phyloP scores from a whole-genome alignment of 176 grass and related monocot genomes.

The Neostapfia colusana region DNA sequence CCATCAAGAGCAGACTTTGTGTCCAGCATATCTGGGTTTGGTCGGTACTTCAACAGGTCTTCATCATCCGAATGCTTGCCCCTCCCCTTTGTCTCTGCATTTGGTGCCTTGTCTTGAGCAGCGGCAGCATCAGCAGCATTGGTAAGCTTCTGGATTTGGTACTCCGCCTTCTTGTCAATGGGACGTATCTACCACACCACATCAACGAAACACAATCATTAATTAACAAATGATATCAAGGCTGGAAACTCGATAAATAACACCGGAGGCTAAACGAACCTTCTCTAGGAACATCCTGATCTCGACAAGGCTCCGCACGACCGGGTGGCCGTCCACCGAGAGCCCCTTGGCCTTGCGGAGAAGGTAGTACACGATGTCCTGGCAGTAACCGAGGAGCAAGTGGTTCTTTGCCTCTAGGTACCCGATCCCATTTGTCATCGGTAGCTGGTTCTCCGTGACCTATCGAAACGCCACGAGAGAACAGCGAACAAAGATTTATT shows the following conservation, averaged over 20 bases:
- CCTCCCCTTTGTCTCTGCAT: constrained; percentile 41
- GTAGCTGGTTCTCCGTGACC: constrained; percentile 65
- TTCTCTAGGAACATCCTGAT: constrained; percentile 90
- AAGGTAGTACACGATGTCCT: constrained; percentile 81
- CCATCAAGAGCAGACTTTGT: constrained; percentile 42
- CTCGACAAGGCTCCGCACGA: constrained; percentile 72
- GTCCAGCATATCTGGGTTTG: constrained; percentile 76
- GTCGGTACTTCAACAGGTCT: constrained; percentile 58
- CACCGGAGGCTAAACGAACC: constrained; percentile 31
- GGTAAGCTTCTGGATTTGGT: constrained; percentile 89
- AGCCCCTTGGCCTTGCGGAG: constrained; percentile 85
- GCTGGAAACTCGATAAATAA: background rate
- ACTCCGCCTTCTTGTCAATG: constrained; percentile 87
- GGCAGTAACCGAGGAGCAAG: constrained; percentile 75
- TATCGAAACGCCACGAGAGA: constrained; percentile 12
- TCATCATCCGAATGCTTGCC: constrained; percentile 46
- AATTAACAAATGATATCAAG: background rate
- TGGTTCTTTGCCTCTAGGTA: constrained; percentile 87
- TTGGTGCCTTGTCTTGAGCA: constrained; percentile 41
- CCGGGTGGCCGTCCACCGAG: constrained; percentile 62
- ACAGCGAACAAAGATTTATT: background rate
- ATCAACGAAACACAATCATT: constrained; percentile 20
- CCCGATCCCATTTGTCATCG: constrained; percentile 65
- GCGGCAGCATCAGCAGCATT: constrained; percentile 48
- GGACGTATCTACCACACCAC: constrained; percentile 59